These are phyloP conservation scores for Pisolithus microcarpus DNA, from an alignment of 768 basidiomycete genomes.

Conservation along the genomic window DNA sequence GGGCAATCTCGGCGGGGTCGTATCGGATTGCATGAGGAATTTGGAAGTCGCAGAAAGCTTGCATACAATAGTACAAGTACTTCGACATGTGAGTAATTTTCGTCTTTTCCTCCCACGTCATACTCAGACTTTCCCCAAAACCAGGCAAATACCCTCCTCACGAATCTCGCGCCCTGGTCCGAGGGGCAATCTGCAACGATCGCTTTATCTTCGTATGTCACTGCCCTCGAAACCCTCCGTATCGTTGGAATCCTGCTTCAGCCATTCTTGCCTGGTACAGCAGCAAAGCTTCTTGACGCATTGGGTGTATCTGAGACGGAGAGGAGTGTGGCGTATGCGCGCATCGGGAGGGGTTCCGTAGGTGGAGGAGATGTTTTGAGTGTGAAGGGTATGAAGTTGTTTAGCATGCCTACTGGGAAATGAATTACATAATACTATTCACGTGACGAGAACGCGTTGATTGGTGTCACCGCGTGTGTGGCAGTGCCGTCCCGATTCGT, in stretches of 20 bases:
- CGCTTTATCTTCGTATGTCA: slow-evolving; percentile 39
- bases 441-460: not conserved
- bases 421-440: not conserved
- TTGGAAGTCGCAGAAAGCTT: slow-evolving; percentile 49
- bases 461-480: too few relatives aligned
- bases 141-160: slow-evolving; percentile 67
- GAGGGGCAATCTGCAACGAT: slow-evolving; percentile 27
- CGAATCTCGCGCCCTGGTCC: slow-evolving; percentile 61
- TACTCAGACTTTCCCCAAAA: too few relatives aligned
- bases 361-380: slow-evolving; percentile 5
- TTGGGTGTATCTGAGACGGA: slow-evolving; percentile 37
- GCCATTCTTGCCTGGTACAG: slow-evolving; percentile 66
- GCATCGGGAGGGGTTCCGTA: slow-evolving; percentile 15
- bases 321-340: slow-evolving; percentile 24
- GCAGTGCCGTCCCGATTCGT: not conserved
- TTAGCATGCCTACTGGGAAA: slow-evolving; percentile 9
- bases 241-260: slow-evolving; percentile 63
- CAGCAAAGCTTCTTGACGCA: slow-evolving; percentile 48
- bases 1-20: slow-evolving; percentile 12
- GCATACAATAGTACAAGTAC: slow-evolving; percentile 41
- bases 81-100: slow-evolving; percentile 39
- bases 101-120: not conserved
- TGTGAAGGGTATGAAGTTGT: slow-evolving; percentile 24
- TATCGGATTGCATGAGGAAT: slow-evolving; percentile 30
- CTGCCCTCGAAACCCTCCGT: slow-evolving; percentile 61